A percentile compares a stretch with the other conserved stretches of the same genome.
Conservation (phyloP, 768 basidiomycete genomes). For the Russula abietina region DNA sequence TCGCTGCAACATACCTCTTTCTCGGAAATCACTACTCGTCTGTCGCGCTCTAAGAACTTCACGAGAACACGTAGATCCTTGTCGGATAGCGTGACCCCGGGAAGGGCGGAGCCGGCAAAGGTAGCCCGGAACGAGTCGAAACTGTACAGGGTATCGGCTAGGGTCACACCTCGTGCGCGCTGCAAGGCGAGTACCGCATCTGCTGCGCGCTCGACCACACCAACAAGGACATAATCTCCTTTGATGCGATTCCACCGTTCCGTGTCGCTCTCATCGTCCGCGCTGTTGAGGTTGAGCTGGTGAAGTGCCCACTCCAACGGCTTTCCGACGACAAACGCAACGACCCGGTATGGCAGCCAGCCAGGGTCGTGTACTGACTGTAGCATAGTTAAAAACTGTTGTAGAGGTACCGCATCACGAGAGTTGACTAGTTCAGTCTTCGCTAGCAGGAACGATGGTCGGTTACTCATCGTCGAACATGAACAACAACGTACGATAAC, state of each 20-base stretch:
- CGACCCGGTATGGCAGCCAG: conserved; percentile 64
- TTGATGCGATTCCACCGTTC: conserved; percentile 50
- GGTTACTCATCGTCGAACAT: not conserved
- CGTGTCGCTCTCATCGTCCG: conserved; percentile 47
- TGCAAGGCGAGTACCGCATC: conserved; percentile 45
- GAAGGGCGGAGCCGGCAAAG: conserved; percentile 45
- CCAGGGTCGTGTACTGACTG: conserved; percentile 63
- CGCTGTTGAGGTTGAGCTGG: conserved; percentile 63
- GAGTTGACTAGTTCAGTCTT: conserved; percentile 59
- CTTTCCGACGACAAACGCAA: conserved; percentile 63
- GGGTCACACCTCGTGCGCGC: conserved; percentile 40
- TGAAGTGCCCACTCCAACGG: conserved; percentile 86
- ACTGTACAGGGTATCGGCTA: conserved; percentile 58
- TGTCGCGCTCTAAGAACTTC: conserved; percentile 76
- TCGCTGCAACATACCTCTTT: conserved; percentile 48
- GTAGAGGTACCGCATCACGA: conserved; percentile 41
- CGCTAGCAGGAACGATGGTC: conserved; percentile 41
- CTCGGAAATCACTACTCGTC: conserved; percentile 53
- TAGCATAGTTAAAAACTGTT: conserved; percentile 50
- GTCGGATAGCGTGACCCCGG: conserved; percentile 46
- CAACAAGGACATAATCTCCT: conserved; percentile 67
- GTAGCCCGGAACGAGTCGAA: conserved; percentile 52
- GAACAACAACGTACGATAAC: conserved; percentile 57
- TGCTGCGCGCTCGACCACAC: conserved; percentile 61
- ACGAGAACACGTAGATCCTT: conserved; percentile 64